Conservation (phyloP, 768 basidiomycete genomes). For the Russula lepida region DNA sequence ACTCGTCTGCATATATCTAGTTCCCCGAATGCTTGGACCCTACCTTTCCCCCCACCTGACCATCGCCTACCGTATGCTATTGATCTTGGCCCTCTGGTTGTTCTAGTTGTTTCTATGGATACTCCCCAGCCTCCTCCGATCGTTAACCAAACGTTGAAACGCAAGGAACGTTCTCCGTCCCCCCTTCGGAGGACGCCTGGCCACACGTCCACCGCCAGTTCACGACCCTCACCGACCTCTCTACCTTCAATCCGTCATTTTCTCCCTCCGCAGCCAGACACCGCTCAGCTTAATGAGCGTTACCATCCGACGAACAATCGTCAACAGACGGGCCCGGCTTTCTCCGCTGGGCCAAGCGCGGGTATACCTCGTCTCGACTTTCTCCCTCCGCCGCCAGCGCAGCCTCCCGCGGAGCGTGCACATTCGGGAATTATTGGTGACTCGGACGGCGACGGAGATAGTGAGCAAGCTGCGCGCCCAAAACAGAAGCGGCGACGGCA, state of each 20-base stretch:
- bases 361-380: conserved; percentile 19
- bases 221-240: conserved; percentile 19
- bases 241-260: conserved; percentile 21
- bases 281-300: conserved; percentile 12
- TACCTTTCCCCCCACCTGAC: conserved; percentile 12
- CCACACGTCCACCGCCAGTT: neutral
- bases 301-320: conserved; percentile 12
- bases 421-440: conserved; percentile 42
- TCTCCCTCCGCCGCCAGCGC: conserved; percentile 13
- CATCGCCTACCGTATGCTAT: conserved; percentile 10
- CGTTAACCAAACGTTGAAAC: conserved; percentile 16
- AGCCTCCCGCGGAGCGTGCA: conserved; percentile 11
- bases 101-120: conserved; percentile 16
- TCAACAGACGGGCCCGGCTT: conserved; percentile 4
- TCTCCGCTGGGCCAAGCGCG: conserved; percentile 17
- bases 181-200: conserved; percentile 9
- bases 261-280: conserved; percentile 16
- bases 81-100: conserved; percentile 3
- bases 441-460: conserved; percentile 38
- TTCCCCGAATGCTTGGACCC: conserved; percentile 13
- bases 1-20: conserved; percentile 18
- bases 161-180: conserved; percentile 21
- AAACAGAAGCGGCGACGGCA: conserved; percentile 81
- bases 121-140: conserved; percentile 15
- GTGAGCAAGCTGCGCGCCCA: conserved; percentile 45